Percentiles rank a stretch among this genome's conserved stretches.
Conservation (phyloP, 2,329 filamentous ascomycete genomes). For the Aspergillus quadrilineatus region DNA sequence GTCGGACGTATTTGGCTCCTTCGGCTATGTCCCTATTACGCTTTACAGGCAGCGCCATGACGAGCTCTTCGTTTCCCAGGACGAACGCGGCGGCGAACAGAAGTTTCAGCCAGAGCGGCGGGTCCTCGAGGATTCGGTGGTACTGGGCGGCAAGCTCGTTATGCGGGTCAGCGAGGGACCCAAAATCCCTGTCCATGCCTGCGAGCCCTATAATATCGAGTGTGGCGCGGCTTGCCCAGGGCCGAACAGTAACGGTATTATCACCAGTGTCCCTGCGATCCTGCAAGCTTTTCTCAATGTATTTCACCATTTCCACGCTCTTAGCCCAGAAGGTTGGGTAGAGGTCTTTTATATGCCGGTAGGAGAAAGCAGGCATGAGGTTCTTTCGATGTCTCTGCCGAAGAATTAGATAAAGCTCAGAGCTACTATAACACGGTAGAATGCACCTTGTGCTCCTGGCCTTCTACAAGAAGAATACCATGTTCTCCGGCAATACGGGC, state of each 20-base stretch:
- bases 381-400: conserved; percentile 64
- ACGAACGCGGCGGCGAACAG: conserved; percentile 57
- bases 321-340: conserved; percentile 85
- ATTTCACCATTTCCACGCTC: conserved; percentile 63
- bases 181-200: conserved; percentile 70
- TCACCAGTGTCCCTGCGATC: conserved; percentile 36
- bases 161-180: conserved; percentile 60
- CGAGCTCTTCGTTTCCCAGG: conserved; percentile 63
- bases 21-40: conserved; percentile 65
- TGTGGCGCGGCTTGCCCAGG: conserved; percentile 67
- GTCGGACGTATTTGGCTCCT: conserved; percentile 61
- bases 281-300: conserved; percentile 53
- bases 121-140: conserved; percentile 25
- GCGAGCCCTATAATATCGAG: conserved; percentile 75
- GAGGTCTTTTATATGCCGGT: conserved; percentile 78
- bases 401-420: conserved; percentile 3
- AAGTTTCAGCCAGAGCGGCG: conserved; percentile 35
- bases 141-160: conserved; percentile 54
- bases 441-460: conserved; percentile 76
- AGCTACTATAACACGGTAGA: neutral
- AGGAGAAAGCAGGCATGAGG: conserved; percentile 80
- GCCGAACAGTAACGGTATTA: conserved; percentile 56
- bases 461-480: conserved; percentile 70
- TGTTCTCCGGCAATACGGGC: conserved; percentile 38
- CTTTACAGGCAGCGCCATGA: conserved; percentile 65